Evolutionary conservation across 176 grass and related monocot genomes (phyloP), one percentile per base, ranked within the genome.

Genomic region (Avena atlantica): DNA sequence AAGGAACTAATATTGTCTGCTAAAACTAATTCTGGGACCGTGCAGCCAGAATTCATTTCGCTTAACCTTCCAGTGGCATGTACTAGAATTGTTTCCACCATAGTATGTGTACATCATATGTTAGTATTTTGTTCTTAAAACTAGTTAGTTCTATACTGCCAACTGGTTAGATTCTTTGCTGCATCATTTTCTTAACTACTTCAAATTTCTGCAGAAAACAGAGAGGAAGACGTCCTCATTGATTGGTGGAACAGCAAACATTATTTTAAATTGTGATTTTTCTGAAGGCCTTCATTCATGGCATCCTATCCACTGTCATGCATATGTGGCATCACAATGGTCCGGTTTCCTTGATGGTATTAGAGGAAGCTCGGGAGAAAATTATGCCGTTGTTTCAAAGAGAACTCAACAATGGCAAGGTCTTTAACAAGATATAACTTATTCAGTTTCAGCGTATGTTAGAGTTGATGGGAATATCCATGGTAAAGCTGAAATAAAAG

Each of bases 311-410:
- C 71, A 60, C 57, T 97, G 95, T 74, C 90, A 97, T 31, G 92
- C 95, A 57, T 94, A 92, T 89, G 95, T 97, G 83, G 95, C 95
- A 42, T 97, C 95, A 70, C 86, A 94, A 74, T 91, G 95, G 92
- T 97, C 92, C 27, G 92, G 95, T 89, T 94, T 90, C 64, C 86
- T 97, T 90, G 81, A 92, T 85, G 88, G 90, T 75, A 88, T 97
- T 37, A 90, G 77, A 88, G 95, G 92, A 78, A 78, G 86, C 64
- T 92, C 82, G 15, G 95, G 95, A 78, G 92, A 94, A 66, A 97
- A 94, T 86, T 97, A 97, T 87, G 92, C 90, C 64, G 83, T 97
- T 89, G 92, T 87, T 76, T 92, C 92, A 40, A 97, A 92, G 78
- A 91, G 95, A 65, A 92, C 95, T 83, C 84, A 97, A 79, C 23